These are phyloP conservation scores for Eucalyptus paniculata DNA, from an alignment of 345 rosid species.

Conservation along the genomic window DNA sequence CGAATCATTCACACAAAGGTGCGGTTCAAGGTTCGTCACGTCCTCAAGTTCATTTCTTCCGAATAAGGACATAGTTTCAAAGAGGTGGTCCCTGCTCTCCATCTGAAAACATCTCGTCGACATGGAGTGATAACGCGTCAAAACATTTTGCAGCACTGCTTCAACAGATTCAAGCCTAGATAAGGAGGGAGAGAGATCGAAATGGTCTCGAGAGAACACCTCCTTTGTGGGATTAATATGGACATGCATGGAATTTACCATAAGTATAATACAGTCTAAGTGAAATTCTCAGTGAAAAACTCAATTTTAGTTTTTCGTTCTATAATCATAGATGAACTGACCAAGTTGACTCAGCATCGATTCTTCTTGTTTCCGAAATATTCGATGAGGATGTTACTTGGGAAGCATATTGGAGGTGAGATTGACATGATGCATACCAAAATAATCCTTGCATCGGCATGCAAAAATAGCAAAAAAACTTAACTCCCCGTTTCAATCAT, in stretches of 20 bases:
- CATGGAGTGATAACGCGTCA: not conserved
- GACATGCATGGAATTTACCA: not conserved
- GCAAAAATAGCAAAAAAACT: not conserved
- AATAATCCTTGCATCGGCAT: not conserved
- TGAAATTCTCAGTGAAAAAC: not conserved
- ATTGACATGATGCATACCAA: not conserved
- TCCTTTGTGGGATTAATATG: not conserved
- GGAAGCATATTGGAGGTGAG: not conserved
- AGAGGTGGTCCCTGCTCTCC: not conserved
- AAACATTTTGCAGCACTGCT: not conserved
- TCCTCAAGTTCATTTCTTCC: not conserved
- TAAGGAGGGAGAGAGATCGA: not conserved
- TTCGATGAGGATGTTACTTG: not conserved
- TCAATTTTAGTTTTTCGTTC: not conserved
- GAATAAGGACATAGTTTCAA: not conserved
- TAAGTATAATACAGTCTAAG: not conserved
- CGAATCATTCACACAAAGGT: fast-evolving
- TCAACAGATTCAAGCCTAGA: not conserved
- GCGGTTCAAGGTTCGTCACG: not conserved
- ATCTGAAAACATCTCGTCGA: not conserved
- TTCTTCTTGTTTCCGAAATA: not conserved
- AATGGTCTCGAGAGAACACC: not conserved
- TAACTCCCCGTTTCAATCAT: not conserved
- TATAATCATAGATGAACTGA: not conserved
- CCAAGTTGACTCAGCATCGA: not conserved